Evolutionary conservation across 2,329 filamentous ascomycete genomes (phyloP), one percentile per base, ranked within the genome.

Genomic region (Exophiala sideris): DNA sequence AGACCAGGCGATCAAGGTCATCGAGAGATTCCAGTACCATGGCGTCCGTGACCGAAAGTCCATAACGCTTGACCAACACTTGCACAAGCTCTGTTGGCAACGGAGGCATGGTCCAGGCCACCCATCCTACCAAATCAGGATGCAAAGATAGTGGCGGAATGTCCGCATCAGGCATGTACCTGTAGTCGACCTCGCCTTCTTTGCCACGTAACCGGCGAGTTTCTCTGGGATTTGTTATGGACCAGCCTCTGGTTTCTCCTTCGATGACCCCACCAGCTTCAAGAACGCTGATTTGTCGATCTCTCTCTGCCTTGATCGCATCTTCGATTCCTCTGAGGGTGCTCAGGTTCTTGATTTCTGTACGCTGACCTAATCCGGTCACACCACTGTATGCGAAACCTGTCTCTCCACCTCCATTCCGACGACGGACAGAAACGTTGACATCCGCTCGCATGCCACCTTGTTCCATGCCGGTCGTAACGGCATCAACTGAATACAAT

Each of bases 151-250:
- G 77, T 1, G 94, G 90, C 0, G 83, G 80, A 11, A 99, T 78
- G 67, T 99, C 94, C 4, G 94, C 89, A 68, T 99, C 94, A 0
- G 94, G 92, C 92, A 99, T 97, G 68, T 99, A 99, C 39, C 94
- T 81, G 71, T 99, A 99, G 70, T 99, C 94, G 5, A 97, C 91
- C 67, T 96, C 92, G 45, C 94, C 94, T 70, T 97, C 94, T 70
- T 99, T 99, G 21, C 90, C 90, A 65, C 94, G 82, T 40, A 99
- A 75, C 38, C 87, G 81, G 54, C 83, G 84, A 3, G 94, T 97
- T 68, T 91, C 86, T 3, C 83, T 90, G 5, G 62, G 62, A 59
- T 84, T 86, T 2, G 91, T 91, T 20, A 96, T 80, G 1, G 89
- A 88, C 91, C 91, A 99, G 5, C 94, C 92, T 53, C 94, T 82